Evolutionary conservation across 805 yeast genomes (phyloP), one percentile per base, ranked within the genome.

Genomic region (Pichia sporocuriosa): DNA sequence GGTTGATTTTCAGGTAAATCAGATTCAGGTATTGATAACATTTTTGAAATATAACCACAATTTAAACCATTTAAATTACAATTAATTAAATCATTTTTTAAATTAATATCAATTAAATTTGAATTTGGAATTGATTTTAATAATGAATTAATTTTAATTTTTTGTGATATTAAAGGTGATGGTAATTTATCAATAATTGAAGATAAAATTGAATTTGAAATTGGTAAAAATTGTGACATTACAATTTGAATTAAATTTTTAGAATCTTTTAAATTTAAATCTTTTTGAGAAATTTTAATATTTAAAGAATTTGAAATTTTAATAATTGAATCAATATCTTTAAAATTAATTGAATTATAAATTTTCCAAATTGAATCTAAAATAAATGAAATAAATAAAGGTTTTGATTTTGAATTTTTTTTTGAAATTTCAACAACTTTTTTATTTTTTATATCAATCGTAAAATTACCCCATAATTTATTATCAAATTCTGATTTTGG

Each of bases 391-490:
- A 87, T 96, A 68, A 93, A 93, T 48, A 93, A 61, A 0, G 96
- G 95, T 57, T 86, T 85, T 45, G 79, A 57, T 16, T 48, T 53
- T 41, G 81, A 69, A n/a, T n/a, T n/a, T 2, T 84, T 77, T 53
- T 79, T 82, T 39, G 78, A 59, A 13, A 76, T 74, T 13, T 79
- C 78, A 13, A 87, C 66, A 26, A 93, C 83, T 54, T 82, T 84
- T 55, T 89, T 93, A 19, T 88, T 79, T 60, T 89, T 90, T 56
- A 95, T 84, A 59, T 93, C 97, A 54, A 86, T 68, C 57, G 77
- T 87, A 59, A 67, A 90, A 56, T 90, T 96, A 29, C 98, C 98
- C 97, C 97, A 93, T 4, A 93, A 67, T n/a, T 88, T 87, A 55
- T 84, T 84, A 44, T 81, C 81, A 34, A 93, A 69, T 40, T 77